Evolutionary conservation across 805 yeast species (phyloP), one percentile per base, ranked within the genome.

Genomic region (Nakazawaea populi): DNA sequence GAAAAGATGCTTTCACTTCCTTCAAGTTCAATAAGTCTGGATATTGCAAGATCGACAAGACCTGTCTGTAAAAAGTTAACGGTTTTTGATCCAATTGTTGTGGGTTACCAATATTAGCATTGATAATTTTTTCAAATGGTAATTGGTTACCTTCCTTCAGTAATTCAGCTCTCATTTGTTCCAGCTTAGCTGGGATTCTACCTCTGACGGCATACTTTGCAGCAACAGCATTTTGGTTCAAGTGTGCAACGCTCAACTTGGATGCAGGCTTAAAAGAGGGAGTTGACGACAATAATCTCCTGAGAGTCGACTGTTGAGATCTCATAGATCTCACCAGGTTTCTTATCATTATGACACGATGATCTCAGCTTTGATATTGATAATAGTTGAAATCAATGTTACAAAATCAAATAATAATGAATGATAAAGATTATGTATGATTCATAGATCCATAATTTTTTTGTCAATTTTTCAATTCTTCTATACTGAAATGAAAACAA

Each of bases 121-220:
- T 84, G 64, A 95, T 86, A 60, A 94, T 87, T 54, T 78, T 72
- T 42, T 77, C 69, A 63, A 90, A 94, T 0, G 96, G 96, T 56
- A 89, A 71, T 5, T 87, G 80, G 18, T 72, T 74, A 29, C 87
- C 83, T 39, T 79, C 73, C 41, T 70, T 64, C 9, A 66, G 64
- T 39, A 94, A 73, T 57, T 80, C 77, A 8, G 68, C 70, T 52
- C 83, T 75, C 52, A 94, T 71, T 62, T 89, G 87, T 60, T 92
- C 98, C 29, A 99, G 98, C 58, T 89, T 81, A 55, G 85, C 80
- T n/a, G 99, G 98, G 53, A 94, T 87, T 35, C 80, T 76, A 31
- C 99, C 99, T 61, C 99, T 77, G 30, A 94, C 99, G 4, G 99
- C 99, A 64, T 94, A 94, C 63, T 91, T 86, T 24, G 99, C 98